Percentiles rank a stretch among this genome's conserved stretches.
These are phyloP conservation scores for Polygonum maritimum DNA, from an alignment of 148 eudicot species.

Conservation along the genomic window DNA sequence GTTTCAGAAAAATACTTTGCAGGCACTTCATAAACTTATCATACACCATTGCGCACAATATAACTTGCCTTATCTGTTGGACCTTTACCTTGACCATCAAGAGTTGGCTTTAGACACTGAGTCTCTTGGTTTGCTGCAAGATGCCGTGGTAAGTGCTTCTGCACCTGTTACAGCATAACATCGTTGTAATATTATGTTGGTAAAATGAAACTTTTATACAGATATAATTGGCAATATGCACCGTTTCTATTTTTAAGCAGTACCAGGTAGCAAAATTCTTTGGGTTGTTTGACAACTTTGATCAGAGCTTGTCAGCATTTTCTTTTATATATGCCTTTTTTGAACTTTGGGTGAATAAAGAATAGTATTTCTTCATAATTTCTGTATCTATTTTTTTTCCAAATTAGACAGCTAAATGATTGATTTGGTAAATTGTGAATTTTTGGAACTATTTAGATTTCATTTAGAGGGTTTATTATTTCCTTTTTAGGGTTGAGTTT, in stretches of 20 bases:
- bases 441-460: too few relatives aligned
- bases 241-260: not conserved
- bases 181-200: not conserved
- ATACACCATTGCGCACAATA: slow-evolving; percentile 50
- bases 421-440: too few relatives aligned
- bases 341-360: not conserved
- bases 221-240: not conserved
- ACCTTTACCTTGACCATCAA: slow-evolving; percentile 87
- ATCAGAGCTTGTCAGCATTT: not conserved
- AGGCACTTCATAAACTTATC: slow-evolving; percentile 64
- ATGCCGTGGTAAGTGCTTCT: slow-evolving; percentile 61
- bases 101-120: slow-evolving; percentile 57
- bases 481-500: too few relatives aligned
- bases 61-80: slow-evolving; percentile 79
- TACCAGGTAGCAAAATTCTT: not conserved
- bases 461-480: too few relatives aligned
- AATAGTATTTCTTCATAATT: not conserved
- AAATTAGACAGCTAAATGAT: not conserved
- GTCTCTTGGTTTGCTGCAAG: slow-evolving; percentile 41
- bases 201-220: not conserved
- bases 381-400: not conserved
- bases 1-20: slow-evolving; percentile 35
- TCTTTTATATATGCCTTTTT: not conserved
- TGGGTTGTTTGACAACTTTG: not conserved
- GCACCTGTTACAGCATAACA: not conserved